Conservation (phyloP, 2,329 filamentous ascomycete genomes). For the Pyrenophora seminiperda region DNA sequence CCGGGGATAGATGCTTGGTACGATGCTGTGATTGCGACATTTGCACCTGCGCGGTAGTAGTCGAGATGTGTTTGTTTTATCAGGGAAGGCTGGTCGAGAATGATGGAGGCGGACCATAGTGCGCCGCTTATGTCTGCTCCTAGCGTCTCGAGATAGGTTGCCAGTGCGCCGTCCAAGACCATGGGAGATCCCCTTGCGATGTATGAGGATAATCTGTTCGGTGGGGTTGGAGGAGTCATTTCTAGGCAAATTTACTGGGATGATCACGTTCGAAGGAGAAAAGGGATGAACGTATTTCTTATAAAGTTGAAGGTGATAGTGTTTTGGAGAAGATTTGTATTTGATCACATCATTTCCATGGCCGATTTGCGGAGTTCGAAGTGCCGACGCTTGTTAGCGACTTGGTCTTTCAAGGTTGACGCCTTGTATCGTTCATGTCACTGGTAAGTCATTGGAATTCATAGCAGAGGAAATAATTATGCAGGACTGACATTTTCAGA, state of each 20-base stretch:
- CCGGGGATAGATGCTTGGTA: conserved; percentile 55
- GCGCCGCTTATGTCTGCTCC: conserved; percentile 51
- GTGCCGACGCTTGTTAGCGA: conserved; percentile 6
- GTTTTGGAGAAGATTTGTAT: neutral
- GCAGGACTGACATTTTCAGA: too few relatives aligned
- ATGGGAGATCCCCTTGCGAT: conserved; percentile 36
- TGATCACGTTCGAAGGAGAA: neutral
- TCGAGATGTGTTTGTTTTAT: conserved; percentile 53
- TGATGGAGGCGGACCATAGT: conserved; percentile 54
- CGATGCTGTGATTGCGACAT: conserved; percentile 54
- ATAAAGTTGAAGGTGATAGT: neutral
- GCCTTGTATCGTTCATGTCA: too few relatives aligned
- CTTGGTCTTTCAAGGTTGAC: too few relatives aligned
- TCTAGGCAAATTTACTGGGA: neutral
- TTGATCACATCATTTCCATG: neutral
- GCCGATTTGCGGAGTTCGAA: conserved; percentile 14
- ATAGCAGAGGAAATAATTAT: too few relatives aligned
- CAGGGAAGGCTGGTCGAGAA: conserved; percentile 47
- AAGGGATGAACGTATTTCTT: neutral
- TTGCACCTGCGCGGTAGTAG: conserved; percentile 54
- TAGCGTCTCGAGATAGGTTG: conserved; percentile 54
- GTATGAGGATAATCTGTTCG: conserved; percentile 7
- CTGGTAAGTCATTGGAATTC: too few relatives aligned
- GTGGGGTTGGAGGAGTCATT: conserved; percentile 3
- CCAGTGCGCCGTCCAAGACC: conserved; percentile 55